Evolutionary conservation across 257 asterid genomes (phyloP).

Genomic region (Petunia axillaris): DNA sequence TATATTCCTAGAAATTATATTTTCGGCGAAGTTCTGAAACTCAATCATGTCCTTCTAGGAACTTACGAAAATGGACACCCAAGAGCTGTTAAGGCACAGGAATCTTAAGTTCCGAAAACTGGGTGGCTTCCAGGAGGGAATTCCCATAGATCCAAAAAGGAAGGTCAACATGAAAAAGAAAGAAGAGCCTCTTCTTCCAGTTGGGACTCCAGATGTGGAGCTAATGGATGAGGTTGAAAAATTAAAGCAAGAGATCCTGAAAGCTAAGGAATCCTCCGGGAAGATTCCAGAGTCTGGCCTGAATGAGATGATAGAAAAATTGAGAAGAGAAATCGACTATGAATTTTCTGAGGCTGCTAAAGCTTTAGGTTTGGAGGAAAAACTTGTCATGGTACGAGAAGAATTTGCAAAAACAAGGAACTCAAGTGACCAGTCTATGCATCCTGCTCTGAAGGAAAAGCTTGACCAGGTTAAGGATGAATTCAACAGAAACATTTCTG

Average conservation of each 20-base stretch:
- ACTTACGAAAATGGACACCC: conserved; percentile 69
- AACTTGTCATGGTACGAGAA: conserved; percentile 55
- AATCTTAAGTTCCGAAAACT: conserved; percentile 68
- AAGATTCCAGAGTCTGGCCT: conserved; percentile 41
- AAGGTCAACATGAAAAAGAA: conserved; percentile 70
- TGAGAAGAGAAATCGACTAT: conserved; percentile 56
- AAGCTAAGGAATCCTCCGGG: conserved; percentile 50
- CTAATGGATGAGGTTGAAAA: conserved; percentile 66
- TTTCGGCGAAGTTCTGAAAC: conserved; percentile 31
- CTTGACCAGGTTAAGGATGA: conserved; percentile 59
- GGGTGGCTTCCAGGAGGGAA: conserved; percentile 73
- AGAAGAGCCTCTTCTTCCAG: conserved; percentile 53
- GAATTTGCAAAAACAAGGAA: conserved; percentile 63
- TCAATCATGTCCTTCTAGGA: conserved; percentile 53
- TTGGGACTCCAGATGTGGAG: conserved; percentile 51
- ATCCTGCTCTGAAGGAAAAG: conserved; percentile 57
- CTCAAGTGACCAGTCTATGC: conserved; percentile 47
- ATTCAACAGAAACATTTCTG: conserved; percentile 55
- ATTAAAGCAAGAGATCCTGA: conserved; percentile 55
- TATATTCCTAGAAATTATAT: conserved; percentile 15
- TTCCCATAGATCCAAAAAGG: conserved; percentile 64
- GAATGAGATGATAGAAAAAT: conserved; percentile 54
- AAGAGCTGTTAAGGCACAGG: conserved; percentile 69
- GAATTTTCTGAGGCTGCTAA: conserved; percentile 74
- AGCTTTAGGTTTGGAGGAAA: conserved; percentile 65